phyloP scores from a whole-genome alignment of 352 stramenopile genomes.

The Pythium inflatum region DNA sequence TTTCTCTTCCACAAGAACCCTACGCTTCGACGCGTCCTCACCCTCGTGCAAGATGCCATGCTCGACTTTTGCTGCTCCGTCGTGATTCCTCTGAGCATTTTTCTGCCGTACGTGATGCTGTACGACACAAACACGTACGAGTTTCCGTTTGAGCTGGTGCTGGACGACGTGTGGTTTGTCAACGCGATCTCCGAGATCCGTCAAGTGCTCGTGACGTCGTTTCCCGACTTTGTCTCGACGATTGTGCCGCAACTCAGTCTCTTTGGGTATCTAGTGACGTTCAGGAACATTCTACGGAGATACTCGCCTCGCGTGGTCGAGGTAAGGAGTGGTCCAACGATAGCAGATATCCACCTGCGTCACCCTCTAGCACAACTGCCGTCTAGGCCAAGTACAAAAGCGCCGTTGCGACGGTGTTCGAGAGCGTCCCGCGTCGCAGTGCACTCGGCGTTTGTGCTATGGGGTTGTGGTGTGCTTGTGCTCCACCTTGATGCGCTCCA shows the following conservation, averaged over 20 bases:
- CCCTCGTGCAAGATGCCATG: conserved; percentile 16
- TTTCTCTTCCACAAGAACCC: neutral
- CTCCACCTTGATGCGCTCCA: conserved; percentile 10
- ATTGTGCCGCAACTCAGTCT: conserved; percentile 21
- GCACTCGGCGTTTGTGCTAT: conserved; percentile 1
- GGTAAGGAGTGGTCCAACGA: neutral
- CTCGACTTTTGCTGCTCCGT: conserved; percentile 33
- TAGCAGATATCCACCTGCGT: neutral
- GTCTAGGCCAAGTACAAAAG: neutral
- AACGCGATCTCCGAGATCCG: conserved; percentile 23
- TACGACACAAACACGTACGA: neutral
- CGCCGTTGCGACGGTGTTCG: too few species aligned
- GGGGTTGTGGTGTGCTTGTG: neutral
- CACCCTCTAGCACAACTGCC: neutral
- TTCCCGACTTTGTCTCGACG: conserved; percentile 21
- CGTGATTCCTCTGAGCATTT: conserved; percentile 21
- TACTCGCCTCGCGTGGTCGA: neutral
- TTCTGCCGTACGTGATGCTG: neutral
- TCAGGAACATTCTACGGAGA: conserved; percentile 16
- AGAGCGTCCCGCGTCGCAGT: too few species aligned
- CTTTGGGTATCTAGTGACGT: conserved; percentile 9
- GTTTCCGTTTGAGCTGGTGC: neutral
- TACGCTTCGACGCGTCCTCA: conserved; percentile 16
- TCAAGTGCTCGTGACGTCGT: conserved; percentile 30
- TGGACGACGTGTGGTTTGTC: conserved; percentile 11